A percentile compares a stretch with the other conserved stretches of the same genome.
Conservation (phyloP, 179 eudicot genomes). For the Patellifolia procumbens region DNA sequence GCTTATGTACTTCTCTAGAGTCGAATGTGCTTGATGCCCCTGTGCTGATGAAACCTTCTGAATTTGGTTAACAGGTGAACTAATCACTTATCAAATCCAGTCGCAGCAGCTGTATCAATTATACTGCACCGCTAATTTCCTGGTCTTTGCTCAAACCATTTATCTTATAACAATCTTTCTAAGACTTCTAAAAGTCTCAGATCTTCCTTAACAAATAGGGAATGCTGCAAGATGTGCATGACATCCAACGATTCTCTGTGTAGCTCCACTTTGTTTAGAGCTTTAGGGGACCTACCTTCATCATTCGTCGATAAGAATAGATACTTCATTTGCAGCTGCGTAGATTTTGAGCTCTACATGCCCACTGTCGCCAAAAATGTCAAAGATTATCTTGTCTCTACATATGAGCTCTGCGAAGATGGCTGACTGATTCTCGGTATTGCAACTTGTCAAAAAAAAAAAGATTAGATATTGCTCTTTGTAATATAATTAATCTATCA, state of each 20-base stretch:
- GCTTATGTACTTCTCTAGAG: background rate
- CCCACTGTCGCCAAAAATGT: constrained; percentile 35
- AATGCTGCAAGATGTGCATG: constrained; percentile 85
- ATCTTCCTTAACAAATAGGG: constrained; percentile 46
- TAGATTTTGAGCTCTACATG: constrained; percentile 29
- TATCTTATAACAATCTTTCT: background rate
- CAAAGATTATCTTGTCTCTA: constrained; percentile 33
- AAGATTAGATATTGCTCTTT: constrained; percentile 14
- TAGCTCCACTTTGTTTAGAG: constrained; percentile 38
- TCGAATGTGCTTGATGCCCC: background rate
- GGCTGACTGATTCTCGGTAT: constrained; percentile 43
- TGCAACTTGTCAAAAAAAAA: constrained; percentile 11
- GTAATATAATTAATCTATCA: background rate
- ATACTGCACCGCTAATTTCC: background rate
- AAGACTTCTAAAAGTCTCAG: constrained; percentile 25
- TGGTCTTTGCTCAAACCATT: background rate
- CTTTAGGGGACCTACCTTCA: constrained; percentile 40
- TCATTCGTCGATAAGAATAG: constrained; percentile 31
- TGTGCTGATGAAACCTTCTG: constrained; percentile 6
- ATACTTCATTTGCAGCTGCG: constrained; percentile 1
- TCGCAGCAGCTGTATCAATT: background rate
- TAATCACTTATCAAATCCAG: background rate
- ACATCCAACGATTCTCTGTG: constrained; percentile 32
- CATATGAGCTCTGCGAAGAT: constrained; percentile 59
- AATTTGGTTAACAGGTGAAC: constrained; percentile 26